Evolutionary conservation across 2,329 filamentous ascomycete genomes (phyloP).

Genomic region (Nemania sp.): DNA sequence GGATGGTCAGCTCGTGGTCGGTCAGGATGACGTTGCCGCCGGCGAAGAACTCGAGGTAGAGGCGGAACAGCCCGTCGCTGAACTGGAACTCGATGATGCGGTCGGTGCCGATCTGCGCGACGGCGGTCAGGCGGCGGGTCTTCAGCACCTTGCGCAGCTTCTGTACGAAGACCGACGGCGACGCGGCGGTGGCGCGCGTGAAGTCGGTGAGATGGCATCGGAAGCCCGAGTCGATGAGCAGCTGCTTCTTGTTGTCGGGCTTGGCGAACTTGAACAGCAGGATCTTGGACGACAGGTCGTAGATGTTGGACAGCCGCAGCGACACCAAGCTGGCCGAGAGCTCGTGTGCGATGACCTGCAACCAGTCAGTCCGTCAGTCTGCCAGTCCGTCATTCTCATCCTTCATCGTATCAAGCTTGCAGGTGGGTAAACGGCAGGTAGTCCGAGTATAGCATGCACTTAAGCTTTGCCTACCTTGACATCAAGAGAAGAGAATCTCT

Average conservation of each 20-base stretch:
- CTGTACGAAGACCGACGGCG: constrained; percentile 83
- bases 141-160: constrained; percentile 86
- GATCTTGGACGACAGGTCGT: constrained; percentile 94
- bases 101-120: constrained; percentile 89
- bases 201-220: constrained; percentile 93
- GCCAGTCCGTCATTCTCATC: too few relatives aligned
- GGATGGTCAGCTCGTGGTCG: constrained; percentile 78
- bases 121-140: constrained; percentile 77
- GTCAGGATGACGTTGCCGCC: constrained; percentile 94
- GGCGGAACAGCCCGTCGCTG: constrained; percentile 82
- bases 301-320: constrained; percentile 88
- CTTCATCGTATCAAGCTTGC: too few relatives aligned
- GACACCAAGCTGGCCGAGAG: constrained; percentile 75
- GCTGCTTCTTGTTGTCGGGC: constrained; percentile 83
- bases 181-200: constrained; percentile 79
- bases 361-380: neutral
- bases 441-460: neutral
- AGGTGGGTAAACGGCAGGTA: too few relatives aligned
- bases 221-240: constrained; percentile 93
- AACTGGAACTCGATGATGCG: constrained; percentile 91
- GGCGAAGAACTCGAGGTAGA: constrained; percentile 96
- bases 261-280: constrained; percentile 95
- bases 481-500: constrained; percentile 61
- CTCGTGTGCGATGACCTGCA: constrained; percentile 89
- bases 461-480: too few relatives aligned